Conservation (phyloP, 345 rosid genomes). For the Laguncularia racemosa region DNA sequence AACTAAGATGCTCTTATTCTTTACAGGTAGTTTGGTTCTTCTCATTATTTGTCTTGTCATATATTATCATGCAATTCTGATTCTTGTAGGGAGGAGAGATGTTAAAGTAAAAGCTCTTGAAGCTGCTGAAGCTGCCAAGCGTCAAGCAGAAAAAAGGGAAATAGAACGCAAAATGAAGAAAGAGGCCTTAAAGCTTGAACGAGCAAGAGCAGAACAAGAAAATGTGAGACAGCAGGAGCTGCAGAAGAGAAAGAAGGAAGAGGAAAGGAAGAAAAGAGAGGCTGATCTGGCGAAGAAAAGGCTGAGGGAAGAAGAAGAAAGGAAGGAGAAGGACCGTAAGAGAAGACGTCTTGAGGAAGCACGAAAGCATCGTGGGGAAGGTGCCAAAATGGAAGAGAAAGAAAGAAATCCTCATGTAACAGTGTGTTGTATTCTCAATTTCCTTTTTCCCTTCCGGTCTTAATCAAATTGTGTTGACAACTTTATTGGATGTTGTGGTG, state of each 20-base stretch:
- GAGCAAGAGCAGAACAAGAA: conserved; percentile 69
- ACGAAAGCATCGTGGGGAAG: conserved; percentile 46
- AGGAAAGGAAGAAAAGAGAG: conserved; percentile 67
- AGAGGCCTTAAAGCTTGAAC: conserved; percentile 72
- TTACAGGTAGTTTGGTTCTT: not conserved
- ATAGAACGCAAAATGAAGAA: conserved; percentile 75
- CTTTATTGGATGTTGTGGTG: conserved; percentile 34
- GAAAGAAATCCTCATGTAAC: conserved; percentile 30
- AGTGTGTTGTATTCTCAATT: conserved; percentile 23
- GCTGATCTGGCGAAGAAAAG: conserved; percentile 69
- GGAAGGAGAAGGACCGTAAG: conserved; percentile 61
- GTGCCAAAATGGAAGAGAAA: conserved; percentile 37
- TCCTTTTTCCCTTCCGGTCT: not conserved
- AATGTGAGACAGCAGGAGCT: conserved; percentile 52
- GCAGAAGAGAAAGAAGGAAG: conserved; percentile 72
- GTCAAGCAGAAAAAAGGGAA: conserved; percentile 78
- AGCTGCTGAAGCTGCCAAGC: conserved; percentile 82
- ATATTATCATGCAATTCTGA: not conserved
- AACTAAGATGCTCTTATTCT: not conserved
- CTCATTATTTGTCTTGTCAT: too few species aligned
- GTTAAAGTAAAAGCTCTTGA: conserved; percentile 84
- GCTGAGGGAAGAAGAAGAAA: conserved; percentile 69
- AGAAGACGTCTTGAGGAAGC: conserved; percentile 55
- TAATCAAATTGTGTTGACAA: conserved; percentile 1
- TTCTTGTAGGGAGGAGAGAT: conserved; percentile 68